Evolutionary conservation across 2,329 filamentous ascomycete genomes (phyloP), one percentile per base, ranked within the genome.

Genomic region (Aureobasidium sp.): DNA sequence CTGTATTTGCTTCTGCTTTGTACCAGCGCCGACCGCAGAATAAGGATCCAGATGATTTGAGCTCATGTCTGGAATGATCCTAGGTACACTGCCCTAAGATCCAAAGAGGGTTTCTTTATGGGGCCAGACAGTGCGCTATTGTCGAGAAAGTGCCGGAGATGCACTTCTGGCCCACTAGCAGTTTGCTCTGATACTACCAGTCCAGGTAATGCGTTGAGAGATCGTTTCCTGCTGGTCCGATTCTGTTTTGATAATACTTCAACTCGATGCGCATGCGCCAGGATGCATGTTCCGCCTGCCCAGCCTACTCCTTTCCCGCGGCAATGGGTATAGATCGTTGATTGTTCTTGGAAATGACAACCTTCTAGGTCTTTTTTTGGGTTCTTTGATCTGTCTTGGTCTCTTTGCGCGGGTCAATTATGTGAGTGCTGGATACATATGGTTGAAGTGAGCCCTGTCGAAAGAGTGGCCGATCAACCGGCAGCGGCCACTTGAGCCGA

Each of bases 1-100:
- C 71, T 89, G 82, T 36, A 87, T 75, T 57, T 86, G 85, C 70
- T 84, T 84, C 66, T 80, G 51, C 37, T 60, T 64, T 26, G 63
- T 62, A 32, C 61, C 65, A 20, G 46, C 57, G 27, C 61, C 65
- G 37, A 57, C 59, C 26, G 63, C 61, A 36, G 65, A 48, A 36
- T 53, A 64, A 20, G 67, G 66, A 36, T 66, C 63, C 13, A 73
- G 69, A 29, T 65, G 67, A 46, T 68, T 66, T 20, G 64, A 37
- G 50, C 70, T 70, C 72, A 74, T 74, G 9, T 44, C 64, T 53
- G 36, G 39, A 36, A 6, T 17, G 24, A 36, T 34, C 15, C 24
- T 27, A 39, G 27, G 39, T 29, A 10, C 27, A 26, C 24, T 34
- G 24, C 41, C 29, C 53, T 24, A 12, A 46, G 27, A 44, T 29